Evolutionary conservation across 257 asterid genomes (phyloP).

Genomic region (Petunia secreta): DNA sequence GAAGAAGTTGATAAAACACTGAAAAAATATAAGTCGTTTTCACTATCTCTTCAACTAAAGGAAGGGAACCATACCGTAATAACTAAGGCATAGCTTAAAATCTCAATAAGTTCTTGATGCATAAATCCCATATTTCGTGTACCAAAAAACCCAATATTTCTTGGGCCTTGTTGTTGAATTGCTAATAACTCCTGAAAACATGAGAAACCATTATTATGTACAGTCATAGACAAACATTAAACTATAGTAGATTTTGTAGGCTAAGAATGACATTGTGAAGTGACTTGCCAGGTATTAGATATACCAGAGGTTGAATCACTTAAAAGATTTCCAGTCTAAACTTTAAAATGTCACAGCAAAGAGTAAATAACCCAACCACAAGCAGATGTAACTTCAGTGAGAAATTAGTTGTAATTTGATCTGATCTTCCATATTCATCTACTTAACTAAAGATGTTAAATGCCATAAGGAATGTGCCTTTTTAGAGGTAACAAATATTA

Average conservation of each 20-base stretch:
- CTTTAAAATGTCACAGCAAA: not conserved
- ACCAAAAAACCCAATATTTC: constrained; percentile 93
- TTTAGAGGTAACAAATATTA: not conserved
- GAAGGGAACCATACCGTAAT: constrained; percentile 65
- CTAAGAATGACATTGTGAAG: constrained; percentile 15
- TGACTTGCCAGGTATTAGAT: not conserved
- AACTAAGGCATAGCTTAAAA: constrained; percentile 96
- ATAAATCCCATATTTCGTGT: constrained; percentile 98
- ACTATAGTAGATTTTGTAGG: not conserved
- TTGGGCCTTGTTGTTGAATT: constrained; percentile 98
- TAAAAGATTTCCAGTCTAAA: constrained; percentile 3
- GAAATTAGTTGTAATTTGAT: not conserved
- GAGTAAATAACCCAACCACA: not conserved
- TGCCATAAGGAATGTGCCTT: not conserved
- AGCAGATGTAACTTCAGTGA: not conserved
- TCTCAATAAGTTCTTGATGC: constrained; percentile 99
- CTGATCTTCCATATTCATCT: constrained; percentile 12
- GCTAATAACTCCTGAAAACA: constrained; percentile 81
- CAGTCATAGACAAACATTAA: not conserved
- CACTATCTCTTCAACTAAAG: constrained; percentile 9
- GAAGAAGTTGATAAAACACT: constrained; percentile 22
- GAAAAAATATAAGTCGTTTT: constrained; percentile 1
- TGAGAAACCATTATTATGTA: constrained; percentile 3
- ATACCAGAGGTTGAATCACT: constrained; percentile 10
- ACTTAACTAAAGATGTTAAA: not conserved